Conservation (phyloP, 1,284 basidiomycete species). For the Trichosporon faecale region DNA sequence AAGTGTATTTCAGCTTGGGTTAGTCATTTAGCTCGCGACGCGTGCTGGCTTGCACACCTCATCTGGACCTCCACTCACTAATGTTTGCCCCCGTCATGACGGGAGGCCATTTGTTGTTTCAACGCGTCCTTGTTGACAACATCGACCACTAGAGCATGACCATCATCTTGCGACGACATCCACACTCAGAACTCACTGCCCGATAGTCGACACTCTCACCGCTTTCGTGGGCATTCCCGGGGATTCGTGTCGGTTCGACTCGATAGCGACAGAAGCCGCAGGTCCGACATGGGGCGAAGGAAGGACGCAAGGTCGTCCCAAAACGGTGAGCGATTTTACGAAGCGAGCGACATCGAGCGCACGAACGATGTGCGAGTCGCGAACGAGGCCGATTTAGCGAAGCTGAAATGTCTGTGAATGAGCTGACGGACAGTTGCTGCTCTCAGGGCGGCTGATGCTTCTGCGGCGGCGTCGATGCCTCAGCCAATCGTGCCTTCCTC, state of each 20-base stretch:
- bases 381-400: neutral
- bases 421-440: conserved; percentile 1
- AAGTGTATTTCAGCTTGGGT: neutral
- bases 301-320: neutral
- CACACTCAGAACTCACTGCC: neutral
- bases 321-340: neutral
- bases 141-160: neutral
- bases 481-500: neutral
- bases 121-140: neutral
- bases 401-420: neutral
- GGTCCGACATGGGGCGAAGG: neutral
- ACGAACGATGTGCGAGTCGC: neutral
- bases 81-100: neutral
- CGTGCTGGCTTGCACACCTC: neutral
- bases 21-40: conserved; percentile 1
- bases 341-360: neutral
- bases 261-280: neutral
- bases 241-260: neutral
- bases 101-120: neutral
- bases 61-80: neutral
- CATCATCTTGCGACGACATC: neutral
- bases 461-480: neutral
- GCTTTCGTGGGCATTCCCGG: neutral
- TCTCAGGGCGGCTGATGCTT: neutral
- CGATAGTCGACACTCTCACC: neutral